A percentile compares a stretch with the other conserved stretches of the same genome.
These are phyloP conservation scores for Botryotinia convoluta DNA, from an alignment of 2,329 filamentous ascomycete genomes.

Conservation along the genomic window DNA sequence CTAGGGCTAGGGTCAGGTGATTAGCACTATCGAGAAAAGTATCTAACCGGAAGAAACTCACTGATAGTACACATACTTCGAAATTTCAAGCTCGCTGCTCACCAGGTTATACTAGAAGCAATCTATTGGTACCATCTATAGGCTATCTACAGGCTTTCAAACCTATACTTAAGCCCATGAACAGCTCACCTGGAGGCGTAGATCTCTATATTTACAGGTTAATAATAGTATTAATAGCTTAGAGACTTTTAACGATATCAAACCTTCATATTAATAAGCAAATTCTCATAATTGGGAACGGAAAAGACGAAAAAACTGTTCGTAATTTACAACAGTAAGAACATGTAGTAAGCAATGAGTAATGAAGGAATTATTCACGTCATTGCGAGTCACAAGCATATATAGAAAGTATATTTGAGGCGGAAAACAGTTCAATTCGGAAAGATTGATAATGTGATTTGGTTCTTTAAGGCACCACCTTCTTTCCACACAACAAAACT, in stretches of 20 bases:
- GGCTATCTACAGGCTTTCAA: neutral
- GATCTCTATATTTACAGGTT: neutral
- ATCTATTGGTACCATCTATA: neutral
- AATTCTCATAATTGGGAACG: neutral
- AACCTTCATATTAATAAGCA: rapidly evolving
- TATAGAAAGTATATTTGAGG: neutral
- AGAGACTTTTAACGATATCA: rapidly evolving
- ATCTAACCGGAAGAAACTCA: neutral
- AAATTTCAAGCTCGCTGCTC: too few relatives aligned
- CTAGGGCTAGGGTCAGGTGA: neutral
- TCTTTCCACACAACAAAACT: neutral
- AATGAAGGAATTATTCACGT: neutral
- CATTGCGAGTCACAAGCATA: neutral
- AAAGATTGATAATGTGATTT: neutral
- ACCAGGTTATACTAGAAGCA: neutral
- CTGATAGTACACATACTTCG: too few relatives aligned
- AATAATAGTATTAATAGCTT: rapidly evolving
- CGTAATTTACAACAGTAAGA: neutral
- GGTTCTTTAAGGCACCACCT: neutral
- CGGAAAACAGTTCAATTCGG: neutral
- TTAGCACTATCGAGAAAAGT: rapidly evolving
- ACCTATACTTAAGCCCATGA: rapidly evolving
- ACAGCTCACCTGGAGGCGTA: neutral
- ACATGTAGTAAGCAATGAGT: neutral
- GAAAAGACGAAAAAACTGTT: rapidly evolving